Conservation (phyloP, 345 rosid genomes). For the Iberis pinnata region DNA sequence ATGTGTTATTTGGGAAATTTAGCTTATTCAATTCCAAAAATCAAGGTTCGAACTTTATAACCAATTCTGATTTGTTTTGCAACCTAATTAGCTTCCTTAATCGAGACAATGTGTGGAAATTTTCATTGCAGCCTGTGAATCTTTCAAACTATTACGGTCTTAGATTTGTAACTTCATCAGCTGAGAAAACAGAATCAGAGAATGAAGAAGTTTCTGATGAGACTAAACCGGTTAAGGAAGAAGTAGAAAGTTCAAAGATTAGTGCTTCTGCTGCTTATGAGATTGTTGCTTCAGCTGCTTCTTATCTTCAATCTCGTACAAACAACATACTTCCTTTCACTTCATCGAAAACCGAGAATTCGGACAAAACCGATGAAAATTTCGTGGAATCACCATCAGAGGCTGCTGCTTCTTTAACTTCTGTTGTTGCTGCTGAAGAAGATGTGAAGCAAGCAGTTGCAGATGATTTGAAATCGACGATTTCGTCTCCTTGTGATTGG, state of each 20-base stretch:
- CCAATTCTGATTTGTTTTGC: neutral
- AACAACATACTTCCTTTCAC: conserved; percentile 53
- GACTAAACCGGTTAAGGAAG: conserved; percentile 25
- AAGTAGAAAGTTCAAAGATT: conserved; percentile 31
- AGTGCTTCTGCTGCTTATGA: conserved; percentile 70
- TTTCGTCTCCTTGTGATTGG: conserved; percentile 93
- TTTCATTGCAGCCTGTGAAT: conserved; percentile 47
- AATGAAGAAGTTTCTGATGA: conserved; percentile 31
- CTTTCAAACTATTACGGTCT: conserved; percentile 55
- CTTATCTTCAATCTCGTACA: conserved; percentile 65
- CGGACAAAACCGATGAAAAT: conserved; percentile 6
- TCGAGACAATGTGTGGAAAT: too few species aligned
- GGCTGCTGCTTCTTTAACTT: conserved; percentile 58
- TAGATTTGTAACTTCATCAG: conserved; percentile 62
- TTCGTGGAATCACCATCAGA: conserved; percentile 35
- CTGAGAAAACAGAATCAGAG: conserved; percentile 54
- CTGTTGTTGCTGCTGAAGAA: conserved; percentile 93
- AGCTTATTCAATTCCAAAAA: conserved; percentile 66
- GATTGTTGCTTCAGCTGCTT: conserved; percentile 72
- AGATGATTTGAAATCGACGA: conserved; percentile 65
- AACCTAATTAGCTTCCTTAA: too few species aligned
- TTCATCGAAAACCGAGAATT: conserved; percentile 11
- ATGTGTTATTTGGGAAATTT: conserved; percentile 69
- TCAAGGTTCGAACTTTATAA: conserved; percentile 41
- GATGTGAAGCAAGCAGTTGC: conserved; percentile 97